Base-by-base conservation (phyloP, 1,284 basidiomycete species). In the Neolentinus lepideus region DNA sequence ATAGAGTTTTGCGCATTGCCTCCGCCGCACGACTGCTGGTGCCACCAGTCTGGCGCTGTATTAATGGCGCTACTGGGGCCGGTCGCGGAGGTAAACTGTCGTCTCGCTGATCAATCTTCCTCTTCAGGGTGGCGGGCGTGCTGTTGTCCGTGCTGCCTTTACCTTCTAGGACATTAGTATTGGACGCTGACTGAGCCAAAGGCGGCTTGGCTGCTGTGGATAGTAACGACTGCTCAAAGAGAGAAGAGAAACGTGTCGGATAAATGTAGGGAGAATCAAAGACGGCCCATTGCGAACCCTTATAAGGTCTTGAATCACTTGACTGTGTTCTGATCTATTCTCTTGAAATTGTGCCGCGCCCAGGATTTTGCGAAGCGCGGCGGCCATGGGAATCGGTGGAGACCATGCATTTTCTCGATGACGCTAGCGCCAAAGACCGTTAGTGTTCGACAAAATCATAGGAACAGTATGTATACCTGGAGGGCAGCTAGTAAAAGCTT, bases 261-360 rank as follows among this genome's bases (percentile, higher is more conserved):
- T 63, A 74, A 67, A 72, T 71, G 68, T 64, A 64, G 71, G 65
- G 63, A 70, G 66, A 66, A 72, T 58, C 65, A 73, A 71, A 73
- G 73, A 71, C 66, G 69, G 76, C 69, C 75, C 75, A 74, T 66
- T 77, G 80, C 84, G 79, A 83, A 86, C 84, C 83, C 78, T 84
- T 58, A 81, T 80, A 56, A 83, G 73, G 61, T 69, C 72, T 70
- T 76, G 73, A 54, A 81, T 69, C 59, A 77, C 75, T 62, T 67
- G 47, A 50, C 59, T 43, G 66, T 56, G 29, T 56, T 48, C 31
- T 52, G 54, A 27, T 46, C 54, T 50, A 66, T 62, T 60, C 43
- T 46, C 6, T 8, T 50, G 4, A 12, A 21, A 25, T 22, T 72
- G 67, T 58, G 70, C 57, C 51, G 70, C 62, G 21, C 61, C 60